These are phyloP conservation scores for Cyclanthera cordifolia DNA, from an alignment of 306 rosid genomes.

Conservation along the genomic window DNA sequence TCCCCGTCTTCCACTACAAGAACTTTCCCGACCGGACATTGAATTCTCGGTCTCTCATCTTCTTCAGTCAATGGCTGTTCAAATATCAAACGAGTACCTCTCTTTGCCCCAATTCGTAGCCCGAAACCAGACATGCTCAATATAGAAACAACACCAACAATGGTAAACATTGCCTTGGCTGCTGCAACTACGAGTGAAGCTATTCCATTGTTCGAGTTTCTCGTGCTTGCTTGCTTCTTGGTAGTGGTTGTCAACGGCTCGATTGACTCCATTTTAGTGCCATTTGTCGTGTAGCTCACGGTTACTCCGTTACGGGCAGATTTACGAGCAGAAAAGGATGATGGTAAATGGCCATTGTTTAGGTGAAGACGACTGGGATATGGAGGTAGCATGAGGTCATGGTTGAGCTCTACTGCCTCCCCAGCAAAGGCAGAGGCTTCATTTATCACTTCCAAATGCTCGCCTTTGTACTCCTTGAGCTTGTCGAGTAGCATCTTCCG, in stretches of 20 bases:
- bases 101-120: conserved; percentile 30
- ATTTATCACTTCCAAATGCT: conserved; percentile 66
- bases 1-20: conserved; percentile 67
- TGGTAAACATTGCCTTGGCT: conserved; percentile 54
- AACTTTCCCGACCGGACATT: conserved; percentile 72
- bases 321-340: conserved; percentile 32
- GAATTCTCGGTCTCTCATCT: conserved; percentile 21
- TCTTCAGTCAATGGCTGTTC: conserved; percentile 25
- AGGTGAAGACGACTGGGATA: conserved; percentile 50
- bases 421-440: conserved; percentile 89
- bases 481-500: conserved; percentile 65
- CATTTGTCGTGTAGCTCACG: conserved; percentile 25
- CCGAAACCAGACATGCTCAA: conserved; percentile 58
- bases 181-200: conserved; percentile 39
- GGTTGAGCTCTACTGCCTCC: conserved; percentile 69
- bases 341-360: conserved; percentile 35
- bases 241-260: conserved; percentile 19
- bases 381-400: conserved; percentile 83
- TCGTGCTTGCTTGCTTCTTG: conserved; percentile 23
- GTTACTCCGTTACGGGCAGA: conserved; percentile 39
- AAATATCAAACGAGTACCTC: conserved; percentile 25
- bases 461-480: conserved; percentile 69
- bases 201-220: conserved; percentile 32
- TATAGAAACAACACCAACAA: conserved; percentile 65
- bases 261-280: conserved; percentile 22